A percentile compares a stretch with the other conserved stretches of the same genome.
Conservation (phyloP, 2,329 filamentous ascomycete genomes). For the Alternaria brassicae region DNA sequence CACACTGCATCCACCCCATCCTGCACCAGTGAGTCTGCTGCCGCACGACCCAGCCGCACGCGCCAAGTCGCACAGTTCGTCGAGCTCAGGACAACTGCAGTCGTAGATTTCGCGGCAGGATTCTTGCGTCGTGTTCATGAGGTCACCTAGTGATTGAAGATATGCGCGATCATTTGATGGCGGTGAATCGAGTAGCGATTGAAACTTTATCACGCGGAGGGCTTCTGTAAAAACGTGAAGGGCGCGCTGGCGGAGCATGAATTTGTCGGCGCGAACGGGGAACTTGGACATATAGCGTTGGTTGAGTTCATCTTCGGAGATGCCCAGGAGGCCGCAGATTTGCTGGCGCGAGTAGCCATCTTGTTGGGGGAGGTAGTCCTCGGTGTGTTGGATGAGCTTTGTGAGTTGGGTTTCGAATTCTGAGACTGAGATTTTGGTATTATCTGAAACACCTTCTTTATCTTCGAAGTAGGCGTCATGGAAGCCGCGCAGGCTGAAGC, state of each 20-base stretch:
- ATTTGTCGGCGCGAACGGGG: conserved; percentile 84
- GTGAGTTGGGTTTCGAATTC: conserved; percentile 70
- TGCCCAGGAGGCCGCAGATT: conserved; percentile 73
- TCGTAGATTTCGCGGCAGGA: conserved; percentile 89
- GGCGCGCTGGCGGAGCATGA: conserved; percentile 86
- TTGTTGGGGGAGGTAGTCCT: conserved; percentile 75
- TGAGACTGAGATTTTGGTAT: conserved; percentile 55
- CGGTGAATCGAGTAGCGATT: conserved; percentile 68
- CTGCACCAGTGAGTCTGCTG: conserved; percentile 86
- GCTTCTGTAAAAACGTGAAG: conserved; percentile 93
- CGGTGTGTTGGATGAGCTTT: conserved; percentile 72
- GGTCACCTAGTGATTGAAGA: conserved; percentile 74
- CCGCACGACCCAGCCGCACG: conserved; percentile 81
- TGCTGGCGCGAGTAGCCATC: conserved; percentile 90
- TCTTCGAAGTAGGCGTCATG: conserved; percentile 79
- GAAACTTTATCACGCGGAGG: conserved; percentile 82
- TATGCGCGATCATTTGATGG: conserved; percentile 65
- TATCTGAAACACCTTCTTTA: conserved; percentile 56
- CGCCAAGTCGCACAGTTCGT: conserved; percentile 83
- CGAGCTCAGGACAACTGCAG: conserved; percentile 91
- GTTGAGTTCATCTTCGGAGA: conserved; percentile 75
- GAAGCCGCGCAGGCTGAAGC: conserved; percentile 83
- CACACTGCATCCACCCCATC: conserved; percentile 96
- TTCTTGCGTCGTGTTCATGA: conserved; percentile 89
- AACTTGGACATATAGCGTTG: conserved; percentile 84